Conservation (phyloP, 2,329 filamentous ascomycete genomes). For the Rhynchosporium secalis region DNA sequence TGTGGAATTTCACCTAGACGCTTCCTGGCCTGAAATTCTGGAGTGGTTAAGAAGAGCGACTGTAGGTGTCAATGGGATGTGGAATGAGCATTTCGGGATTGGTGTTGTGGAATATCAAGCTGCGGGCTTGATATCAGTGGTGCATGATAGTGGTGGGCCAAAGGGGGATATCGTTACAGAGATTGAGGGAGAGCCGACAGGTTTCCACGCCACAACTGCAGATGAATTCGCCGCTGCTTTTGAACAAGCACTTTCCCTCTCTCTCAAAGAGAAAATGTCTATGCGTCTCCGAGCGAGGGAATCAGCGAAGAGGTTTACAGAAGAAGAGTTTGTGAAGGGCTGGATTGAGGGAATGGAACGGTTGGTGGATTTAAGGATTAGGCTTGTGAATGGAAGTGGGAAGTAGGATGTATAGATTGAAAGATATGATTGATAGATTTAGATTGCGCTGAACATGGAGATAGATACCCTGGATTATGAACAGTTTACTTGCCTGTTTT, state of each 20-base stretch:
- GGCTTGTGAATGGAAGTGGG: neutral
- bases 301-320: slow-evolving; percentile 83
- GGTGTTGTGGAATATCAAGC: slow-evolving; percentile 98
- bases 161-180: slow-evolving; percentile 90
- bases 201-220: slow-evolving; percentile 80
- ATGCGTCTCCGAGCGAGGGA: slow-evolving; percentile 74
- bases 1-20: slow-evolving; percentile 87
- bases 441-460: neutral
- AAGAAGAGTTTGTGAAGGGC: slow-evolving; percentile 76
- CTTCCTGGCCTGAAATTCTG: slow-evolving; percentile 83
- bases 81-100: slow-evolving; percentile 99
- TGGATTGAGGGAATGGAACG: slow-evolving; percentile 77
- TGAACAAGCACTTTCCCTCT: slow-evolving; percentile 63
- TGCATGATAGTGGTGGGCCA: slow-evolving; percentile 90
- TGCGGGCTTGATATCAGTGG: slow-evolving; percentile 87
- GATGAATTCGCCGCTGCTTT: slow-evolving; percentile 81
- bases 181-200: slow-evolving; percentile 70
- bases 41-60: slow-evolving; percentile 74
- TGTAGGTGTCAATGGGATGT: slow-evolving; percentile 96
- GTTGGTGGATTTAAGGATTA: slow-evolving; percentile 52
- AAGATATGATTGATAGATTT: neutral
- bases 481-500: no score
- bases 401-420: neutral
- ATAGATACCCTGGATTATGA: slow-evolving; percentile 12
- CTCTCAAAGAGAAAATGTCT: slow-evolving; percentile 65